These are phyloP conservation scores for Penicillium sp. DNA, from an alignment of 2,329 filamentous ascomycete species.

Conservation along the genomic window DNA sequence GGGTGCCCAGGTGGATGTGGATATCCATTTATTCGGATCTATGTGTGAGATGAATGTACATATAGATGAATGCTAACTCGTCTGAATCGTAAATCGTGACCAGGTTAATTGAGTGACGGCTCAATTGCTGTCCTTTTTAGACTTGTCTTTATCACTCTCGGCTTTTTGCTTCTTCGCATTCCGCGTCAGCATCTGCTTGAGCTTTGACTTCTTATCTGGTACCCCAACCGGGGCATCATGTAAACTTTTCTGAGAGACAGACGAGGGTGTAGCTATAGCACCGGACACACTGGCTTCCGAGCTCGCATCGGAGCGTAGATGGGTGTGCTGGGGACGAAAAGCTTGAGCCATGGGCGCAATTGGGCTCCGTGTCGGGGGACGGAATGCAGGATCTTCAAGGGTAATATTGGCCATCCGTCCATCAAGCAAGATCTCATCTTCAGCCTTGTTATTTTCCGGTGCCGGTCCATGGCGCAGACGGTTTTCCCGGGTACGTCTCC, in stretches of 20 bases:
- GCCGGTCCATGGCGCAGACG: slow-evolving; percentile 18
- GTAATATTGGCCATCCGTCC: slow-evolving; percentile 19
- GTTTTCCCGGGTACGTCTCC: slow-evolving; percentile 21
- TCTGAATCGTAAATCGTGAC: background rate
- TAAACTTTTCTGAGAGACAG: slow-evolving; percentile 9
- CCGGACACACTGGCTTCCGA: slow-evolving; percentile 6
- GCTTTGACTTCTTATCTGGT: slow-evolving; percentile 12
- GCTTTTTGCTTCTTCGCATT: slow-evolving; percentile 15
- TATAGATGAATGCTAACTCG: background rate
- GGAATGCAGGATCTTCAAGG: background rate
- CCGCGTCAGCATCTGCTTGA: slow-evolving; percentile 19
- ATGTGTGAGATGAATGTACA: slow-evolving; percentile 1
- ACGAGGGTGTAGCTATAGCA: slow-evolving; percentile 1
- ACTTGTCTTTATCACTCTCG: background rate
- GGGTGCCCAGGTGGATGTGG: background rate
- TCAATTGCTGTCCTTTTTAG: background rate
- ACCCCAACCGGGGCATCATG: slow-evolving; percentile 11
- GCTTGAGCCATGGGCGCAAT: background rate
- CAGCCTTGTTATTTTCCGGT: slow-evolving; percentile 1
- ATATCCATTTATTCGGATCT: background rate
- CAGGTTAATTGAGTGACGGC: background rate
- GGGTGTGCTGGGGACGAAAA: background rate
- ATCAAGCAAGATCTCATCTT: slow-evolving; percentile 16
- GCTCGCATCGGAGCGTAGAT: slow-evolving; percentile 8
- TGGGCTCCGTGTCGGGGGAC: background rate